Evolutionary conservation across 2,329 filamentous ascomycete genomes (phyloP), one percentile per base, ranked within the genome.

Genomic region (Epichloe scottii): DNA sequence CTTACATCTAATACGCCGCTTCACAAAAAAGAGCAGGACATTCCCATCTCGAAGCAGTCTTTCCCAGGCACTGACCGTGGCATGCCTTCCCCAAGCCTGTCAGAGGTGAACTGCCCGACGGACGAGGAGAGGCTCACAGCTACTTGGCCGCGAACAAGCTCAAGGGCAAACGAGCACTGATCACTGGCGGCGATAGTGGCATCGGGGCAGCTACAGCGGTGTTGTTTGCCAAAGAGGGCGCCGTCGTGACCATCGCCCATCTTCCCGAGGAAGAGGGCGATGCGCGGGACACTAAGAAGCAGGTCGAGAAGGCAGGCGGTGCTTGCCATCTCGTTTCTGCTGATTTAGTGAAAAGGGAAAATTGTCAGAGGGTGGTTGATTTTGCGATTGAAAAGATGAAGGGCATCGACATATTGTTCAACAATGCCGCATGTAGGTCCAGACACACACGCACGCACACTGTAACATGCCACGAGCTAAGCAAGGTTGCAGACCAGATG

Each of bases 221-320:
- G 15, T 73, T 93, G 0, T 93, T 84, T 59, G 87, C 87, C 39
- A 84, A 88, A 75, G 88, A 93, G 66, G 88, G 87, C 5, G 86
- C 85, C 14, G 80, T 86, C 55, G 79, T 77, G 48, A 73, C 85
- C 52, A 89, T 93, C 57, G 78, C 79, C 4, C 88, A 93, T 60
- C 73, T 89, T 0, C 81, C 84, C 0, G 78, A 85, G 35, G 88
- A 94, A 65, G 81, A 91, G 63, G 71, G 79, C 44, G 88, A 91
- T 59, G 87, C 87, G 0, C 74, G 85, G 57, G 77, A 87, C 56
- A 91, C 87, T 21, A 86, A 85, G 71, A 76, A 75, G 61, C 68
- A 76, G 40, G 84, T 90, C 1, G 81, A 89, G 62, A 72, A 79
- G 38, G 73, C 81, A 52, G 86, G 86, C 5, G 69, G 70, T 21